Evolutionary conservation across 176 grass and related monocot species (phyloP), one percentile per base, ranked within the genome.

Genomic region (Musa itinerans): DNA sequence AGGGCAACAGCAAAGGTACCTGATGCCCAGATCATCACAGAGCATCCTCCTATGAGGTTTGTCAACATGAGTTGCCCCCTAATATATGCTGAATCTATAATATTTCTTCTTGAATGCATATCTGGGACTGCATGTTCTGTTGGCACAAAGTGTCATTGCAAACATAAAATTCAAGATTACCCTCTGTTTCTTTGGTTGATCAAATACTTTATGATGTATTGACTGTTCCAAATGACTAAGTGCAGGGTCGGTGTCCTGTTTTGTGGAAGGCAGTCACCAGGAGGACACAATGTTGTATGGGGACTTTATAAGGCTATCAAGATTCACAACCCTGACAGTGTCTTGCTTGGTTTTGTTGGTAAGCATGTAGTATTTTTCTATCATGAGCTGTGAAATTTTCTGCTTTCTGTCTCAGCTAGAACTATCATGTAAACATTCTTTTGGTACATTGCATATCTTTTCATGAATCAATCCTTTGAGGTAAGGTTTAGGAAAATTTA

Each of bases 211-310:
- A 74, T 8, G n/a, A 12, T 22, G 62, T 50, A 74, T 1, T 52
- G n/a, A 73, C 43, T 14, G 6, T 24, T n/a, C 11, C 2, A 56
- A 11, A 54, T 75, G 9, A 25, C 24, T 50, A 63, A 22, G 53
- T 76, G 52, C 58, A 89, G 87, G 83, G 53, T 86, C 11, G 84
- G 88, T 15, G 65, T 86, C 9, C 65, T 90, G 11, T 90, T 90
- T 23, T 81, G 78, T 73, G 84, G 84, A 17, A 80, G 88, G 15
- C 88, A 86, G 51, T 86, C 84, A 50, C 81, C 84, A 2, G 75
- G 88, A 54, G 84, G 81, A 21, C 88, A 86, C 56, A 84, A 84
- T 73, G 78, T 86, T 0, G 63, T 90, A 71, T 90, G 84, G 48
- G 81, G 84, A 1, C 52, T 71, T 69, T 59, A 84, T 53, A 78